Evolutionary conservation across 2,329 filamentous ascomycete genomes (phyloP), one percentile per base, ranked within the genome.

Genomic region (Metarhizium anisopliae): DNA sequence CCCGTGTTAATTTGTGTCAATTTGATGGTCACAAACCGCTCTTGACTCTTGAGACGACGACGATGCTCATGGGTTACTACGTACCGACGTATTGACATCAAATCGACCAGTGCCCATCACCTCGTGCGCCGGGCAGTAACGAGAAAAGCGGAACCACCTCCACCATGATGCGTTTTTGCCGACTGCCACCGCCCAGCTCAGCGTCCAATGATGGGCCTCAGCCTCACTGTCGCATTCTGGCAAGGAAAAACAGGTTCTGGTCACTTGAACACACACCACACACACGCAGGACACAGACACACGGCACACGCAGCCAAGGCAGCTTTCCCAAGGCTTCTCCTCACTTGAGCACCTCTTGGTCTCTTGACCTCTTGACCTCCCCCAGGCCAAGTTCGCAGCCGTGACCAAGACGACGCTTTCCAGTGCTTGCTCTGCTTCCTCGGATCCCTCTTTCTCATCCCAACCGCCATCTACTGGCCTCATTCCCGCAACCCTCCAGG

Each of bases 171-270:
- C 7, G 29, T 29, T 58, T 57, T 43, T 61, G 59, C 59, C 58
- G 42, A 10, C 14, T 25, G 38, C 47, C 52, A 61, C 59, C 59
- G 58, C 59, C 55, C 52, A n/a, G 38, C 32, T 11, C 7, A 35
- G 32, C 32, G 10, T 11, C 32, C 14, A 40, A 6, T 2, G 25
- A 16, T 20, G 18, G 32, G 6, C 42, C 13, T 54, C 50, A 53
- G 55, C 55, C 57, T 52, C 53, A 55, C 29, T n/a, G 55, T 57
- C 51, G 54, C 43, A 50, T 51, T 35, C n/a, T 14, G 40, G 13
- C 40, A 42, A 18, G 10, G 10, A 35, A 35, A 35, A 11, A 7
- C 32, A 35, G 32, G 25, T 25, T 25, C 25, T 25, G 25, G 25
- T 25, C 25, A 25, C 25, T 25, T 25, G 25, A 25, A 25, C 25